phyloP scores from a whole-genome alignment of 306 rosid genomes.

The Mucuna pruriens region DNA sequence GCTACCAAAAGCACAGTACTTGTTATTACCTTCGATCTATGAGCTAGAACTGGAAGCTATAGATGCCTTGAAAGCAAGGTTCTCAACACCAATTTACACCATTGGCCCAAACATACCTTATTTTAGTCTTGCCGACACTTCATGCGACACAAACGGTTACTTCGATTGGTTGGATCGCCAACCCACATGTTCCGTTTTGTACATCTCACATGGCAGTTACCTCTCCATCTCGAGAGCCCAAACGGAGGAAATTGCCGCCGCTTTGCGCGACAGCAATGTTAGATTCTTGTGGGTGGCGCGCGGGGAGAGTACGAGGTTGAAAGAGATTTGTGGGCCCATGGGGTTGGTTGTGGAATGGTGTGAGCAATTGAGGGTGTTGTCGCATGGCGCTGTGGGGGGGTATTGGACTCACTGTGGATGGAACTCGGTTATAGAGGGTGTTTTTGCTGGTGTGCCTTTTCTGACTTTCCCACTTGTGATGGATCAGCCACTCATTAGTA shows the following conservation, averaged over 20 bases:
- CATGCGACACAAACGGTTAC: constrained; percentile 11
- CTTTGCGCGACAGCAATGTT: constrained; percentile 44
- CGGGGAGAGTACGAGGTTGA: constrained; percentile 27
- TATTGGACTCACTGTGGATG: constrained; percentile 71
- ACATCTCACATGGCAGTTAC: constrained; percentile 60
- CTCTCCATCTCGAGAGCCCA: constrained; percentile 53
- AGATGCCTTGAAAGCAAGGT: constrained; percentile 39
- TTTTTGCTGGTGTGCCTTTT: constrained; percentile 63
- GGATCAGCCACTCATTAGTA: constrained; percentile 55
- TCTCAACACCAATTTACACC: constrained; percentile 47
- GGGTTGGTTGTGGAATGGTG: constrained; percentile 59
- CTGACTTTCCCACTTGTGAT: constrained; percentile 53
- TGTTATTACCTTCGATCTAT: constrained; percentile 44
- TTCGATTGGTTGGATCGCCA: constrained; percentile 53
- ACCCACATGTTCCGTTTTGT: constrained; percentile 54
- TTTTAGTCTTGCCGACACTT: neutral
- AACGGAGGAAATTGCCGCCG: constrained; percentile 54
- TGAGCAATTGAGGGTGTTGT: constrained; percentile 66
- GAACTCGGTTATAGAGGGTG: constrained; percentile 60
- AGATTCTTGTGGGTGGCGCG: constrained; percentile 60
- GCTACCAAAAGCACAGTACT: constrained; percentile 49
- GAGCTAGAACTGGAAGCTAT: constrained; percentile 53
- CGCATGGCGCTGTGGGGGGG: constrained; percentile 60
- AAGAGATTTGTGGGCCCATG: constrained; percentile 44
- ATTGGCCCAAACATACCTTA: constrained; percentile 61